A percentile compares a stretch with the other conserved stretches of the same genome.
phyloP scores from a whole-genome alignment of 768 basidiomycete species.

The Pulveroboletus sp. region DNA sequence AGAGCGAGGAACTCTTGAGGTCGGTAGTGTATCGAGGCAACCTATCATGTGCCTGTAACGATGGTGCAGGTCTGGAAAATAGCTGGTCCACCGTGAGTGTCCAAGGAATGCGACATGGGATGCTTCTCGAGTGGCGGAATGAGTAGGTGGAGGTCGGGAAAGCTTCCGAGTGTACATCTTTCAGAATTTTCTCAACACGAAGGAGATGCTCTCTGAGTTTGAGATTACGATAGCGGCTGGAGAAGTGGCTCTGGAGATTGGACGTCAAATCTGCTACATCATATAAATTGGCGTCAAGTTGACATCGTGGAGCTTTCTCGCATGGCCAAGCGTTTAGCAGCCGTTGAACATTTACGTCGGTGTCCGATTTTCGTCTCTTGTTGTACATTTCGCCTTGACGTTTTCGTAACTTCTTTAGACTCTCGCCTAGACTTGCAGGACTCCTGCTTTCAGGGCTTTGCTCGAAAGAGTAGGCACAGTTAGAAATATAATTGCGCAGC shows the following conservation, averaged over 20 bases:
- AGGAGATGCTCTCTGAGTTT: constrained; percentile 11
- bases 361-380: constrained; percentile 4
- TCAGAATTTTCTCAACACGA: constrained; percentile 9
- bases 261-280: constrained; percentile 1
- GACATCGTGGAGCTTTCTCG: constrained; percentile 8
- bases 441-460: constrained; percentile 10
- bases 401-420: background rate
- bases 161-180: background rate
- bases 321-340: constrained; percentile 19
- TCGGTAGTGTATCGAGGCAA: background rate
- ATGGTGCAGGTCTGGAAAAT: constrained; percentile 5
- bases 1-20: background rate
- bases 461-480: constrained; percentile 1
- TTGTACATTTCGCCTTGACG: constrained; percentile 11
- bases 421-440: background rate
- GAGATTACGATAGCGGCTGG: constrained; percentile 13
- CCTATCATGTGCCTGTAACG: background rate
- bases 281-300: constrained; percentile 1
- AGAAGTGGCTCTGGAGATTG: constrained; percentile 4
- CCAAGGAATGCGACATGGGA: background rate
- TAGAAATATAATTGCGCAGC: background rate
- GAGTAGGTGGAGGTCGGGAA: background rate
- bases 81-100: background rate
- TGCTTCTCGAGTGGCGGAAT: background rate
- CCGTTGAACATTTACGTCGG: background rate